Percentiles rank a stretch among this genome's conserved stretches.
phyloP scores from a whole-genome alignment of 2,329 filamentous ascomycete genomes.

The Phaeosphaeria sp. region DNA sequence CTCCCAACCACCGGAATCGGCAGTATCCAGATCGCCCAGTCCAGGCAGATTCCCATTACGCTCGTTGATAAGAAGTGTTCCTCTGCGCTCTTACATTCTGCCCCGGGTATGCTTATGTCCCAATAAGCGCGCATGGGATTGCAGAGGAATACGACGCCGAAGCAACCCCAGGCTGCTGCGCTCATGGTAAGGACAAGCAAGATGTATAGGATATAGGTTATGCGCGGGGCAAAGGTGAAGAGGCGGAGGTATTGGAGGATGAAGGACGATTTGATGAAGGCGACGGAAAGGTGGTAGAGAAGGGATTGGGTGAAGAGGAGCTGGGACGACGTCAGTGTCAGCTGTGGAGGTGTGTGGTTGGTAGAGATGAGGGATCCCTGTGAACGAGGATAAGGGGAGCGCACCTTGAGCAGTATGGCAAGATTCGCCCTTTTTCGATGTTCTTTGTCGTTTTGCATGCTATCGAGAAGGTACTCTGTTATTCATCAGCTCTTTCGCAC shows the following conservation, averaged over 20 bases:
- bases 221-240: conserved; percentile 21
- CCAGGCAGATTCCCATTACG: conserved; percentile 36
- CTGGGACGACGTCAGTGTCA: conserved; percentile 14
- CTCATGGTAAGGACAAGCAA: conserved; percentile 25
- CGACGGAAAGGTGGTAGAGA: conserved; percentile 40
- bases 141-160: conserved; percentile 40
- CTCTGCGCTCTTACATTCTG: conserved; percentile 28
- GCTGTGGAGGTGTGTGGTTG: neutral
- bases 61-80: conserved; percentile 34
- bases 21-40: conserved; percentile 40
- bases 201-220: conserved; percentile 19
- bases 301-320: conserved; percentile 39
- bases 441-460: neutral
- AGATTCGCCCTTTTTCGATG: conserved; percentile 3
- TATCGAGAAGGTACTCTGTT: conserved; percentile 18
- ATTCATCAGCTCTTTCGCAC: neutral
- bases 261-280: conserved; percentile 43
- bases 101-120: conserved; percentile 22
- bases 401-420: conserved; percentile 27
- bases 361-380: neutral
- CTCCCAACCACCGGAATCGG: conserved; percentile 38
- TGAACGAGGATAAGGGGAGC: neutral
- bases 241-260: conserved; percentile 39
- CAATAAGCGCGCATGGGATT: conserved; percentile 35
- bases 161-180: conserved; percentile 33